Conservation (phyloP, 768 basidiomycete genomes). For the Boletellus ananas region DNA sequence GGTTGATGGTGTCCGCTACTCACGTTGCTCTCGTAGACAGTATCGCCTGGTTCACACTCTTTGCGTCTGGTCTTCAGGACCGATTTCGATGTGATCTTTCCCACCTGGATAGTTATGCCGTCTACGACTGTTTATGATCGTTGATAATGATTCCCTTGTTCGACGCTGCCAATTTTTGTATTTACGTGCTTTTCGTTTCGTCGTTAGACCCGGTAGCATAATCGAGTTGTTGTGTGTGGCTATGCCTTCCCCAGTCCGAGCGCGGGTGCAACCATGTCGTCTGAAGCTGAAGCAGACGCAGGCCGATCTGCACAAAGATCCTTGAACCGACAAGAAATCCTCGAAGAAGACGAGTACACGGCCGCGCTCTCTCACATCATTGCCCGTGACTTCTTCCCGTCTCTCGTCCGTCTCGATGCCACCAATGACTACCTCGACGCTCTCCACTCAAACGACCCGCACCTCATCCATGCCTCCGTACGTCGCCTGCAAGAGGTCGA, state of each 20-base stretch:
- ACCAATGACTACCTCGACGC: slow-evolving; percentile 86
- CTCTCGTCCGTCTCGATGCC: slow-evolving; percentile 83
- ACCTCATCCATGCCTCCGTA: slow-evolving; percentile 73
- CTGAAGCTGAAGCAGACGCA: slow-evolving; percentile 10
- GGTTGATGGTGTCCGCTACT: slow-evolving; percentile 9
- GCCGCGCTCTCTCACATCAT: slow-evolving; percentile 88
- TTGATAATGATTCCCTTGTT: slow-evolving; percentile 19
- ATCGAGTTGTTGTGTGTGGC: too few species aligned
- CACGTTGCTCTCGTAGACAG: slow-evolving; percentile 11
- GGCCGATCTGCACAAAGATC: slow-evolving; percentile 45
- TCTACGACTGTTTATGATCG: slow-evolving; percentile 23
- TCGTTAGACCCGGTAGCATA: neutral
- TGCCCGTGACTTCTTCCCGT: slow-evolving; percentile 96
- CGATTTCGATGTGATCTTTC: slow-evolving; percentile 17
- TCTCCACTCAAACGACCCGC: slow-evolving; percentile 67
- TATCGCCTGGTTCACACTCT: slow-evolving; percentile 5
- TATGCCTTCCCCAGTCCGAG: too few species aligned
- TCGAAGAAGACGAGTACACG: slow-evolving; percentile 95
- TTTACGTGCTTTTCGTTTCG: slow-evolving; percentile 9
- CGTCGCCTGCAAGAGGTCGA: slow-evolving; percentile 63
- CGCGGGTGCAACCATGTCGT: slow-evolving; percentile 25
- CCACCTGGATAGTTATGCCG: slow-evolving; percentile 14
- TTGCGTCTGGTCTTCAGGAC: slow-evolving; percentile 22
- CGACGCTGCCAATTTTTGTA: slow-evolving; percentile 6
- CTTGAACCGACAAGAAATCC: slow-evolving; percentile 64